These are phyloP conservation scores for Carex pumila DNA, from an alignment of 176 grass and related monocot species.

Conservation along the genomic window DNA sequence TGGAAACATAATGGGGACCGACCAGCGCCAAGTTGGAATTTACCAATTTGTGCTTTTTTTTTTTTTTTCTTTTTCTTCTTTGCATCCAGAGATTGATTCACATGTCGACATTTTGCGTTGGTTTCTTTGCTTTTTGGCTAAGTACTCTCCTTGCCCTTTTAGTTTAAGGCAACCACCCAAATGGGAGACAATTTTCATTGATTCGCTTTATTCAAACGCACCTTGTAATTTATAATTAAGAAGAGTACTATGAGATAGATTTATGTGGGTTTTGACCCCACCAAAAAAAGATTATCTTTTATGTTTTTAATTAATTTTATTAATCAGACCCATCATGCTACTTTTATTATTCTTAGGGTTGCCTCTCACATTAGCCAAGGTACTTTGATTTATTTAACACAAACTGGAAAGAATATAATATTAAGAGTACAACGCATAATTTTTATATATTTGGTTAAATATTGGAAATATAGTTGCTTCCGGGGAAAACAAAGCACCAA, in stretches of 20 bases:
- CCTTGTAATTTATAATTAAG: neutral
- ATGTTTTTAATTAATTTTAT: neutral
- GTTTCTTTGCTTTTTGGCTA: neutral
- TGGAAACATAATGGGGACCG: neutral
- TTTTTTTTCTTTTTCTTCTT: neutral
- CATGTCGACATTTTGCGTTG: constrained; percentile 12
- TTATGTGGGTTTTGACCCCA: neutral
- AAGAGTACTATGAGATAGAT: neutral
- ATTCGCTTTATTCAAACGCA: constrained; percentile 9
- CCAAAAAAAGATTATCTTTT: neutral
- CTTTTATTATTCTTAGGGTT: neutral
- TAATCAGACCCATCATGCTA: neutral
- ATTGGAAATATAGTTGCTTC: neutral
- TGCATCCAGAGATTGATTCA: constrained; percentile 3
- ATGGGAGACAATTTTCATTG: constrained; percentile 20
- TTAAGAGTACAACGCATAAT: neutral
- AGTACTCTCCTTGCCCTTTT: constrained; percentile 3
- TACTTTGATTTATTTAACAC: neutral
- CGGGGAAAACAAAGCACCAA: neutral
- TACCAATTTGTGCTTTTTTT: neutral
- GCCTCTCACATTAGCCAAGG: neutral
- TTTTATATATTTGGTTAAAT: neutral
- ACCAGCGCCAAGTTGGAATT: neutral
- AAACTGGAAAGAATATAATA: neutral
- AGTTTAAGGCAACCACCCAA: constrained; percentile 11